Conservation (phyloP, 192 early-diverging fungal species). For the Backusella westeae region DNA sequence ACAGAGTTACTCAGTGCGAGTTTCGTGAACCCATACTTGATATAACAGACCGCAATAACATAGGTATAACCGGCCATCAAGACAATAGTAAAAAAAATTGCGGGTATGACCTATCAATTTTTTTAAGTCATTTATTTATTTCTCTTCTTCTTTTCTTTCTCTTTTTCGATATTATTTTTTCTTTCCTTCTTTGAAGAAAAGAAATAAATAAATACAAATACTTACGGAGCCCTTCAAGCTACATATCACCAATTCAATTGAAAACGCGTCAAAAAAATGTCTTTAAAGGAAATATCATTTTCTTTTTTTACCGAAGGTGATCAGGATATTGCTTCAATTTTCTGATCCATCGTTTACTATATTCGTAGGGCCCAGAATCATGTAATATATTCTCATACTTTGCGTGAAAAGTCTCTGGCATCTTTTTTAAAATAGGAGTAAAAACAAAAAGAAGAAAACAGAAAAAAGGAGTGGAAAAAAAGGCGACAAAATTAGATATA, state of each 20-base stretch:
- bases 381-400: slow-evolving; percentile 6
- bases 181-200: neutral
- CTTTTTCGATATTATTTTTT: neutral
- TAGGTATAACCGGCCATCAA: slow-evolving; percentile 15
- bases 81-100: slow-evolving; percentile 15
- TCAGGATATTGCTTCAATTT: slow-evolving; percentile 16
- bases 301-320: slow-evolving; percentile 24
- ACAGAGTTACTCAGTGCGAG: slow-evolving; percentile 26
- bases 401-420: neutral
- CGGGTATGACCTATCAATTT: slow-evolving; percentile 14
- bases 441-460: neutral
- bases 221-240: slow-evolving; percentile 17
- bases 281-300: neutral
- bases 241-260: neutral
- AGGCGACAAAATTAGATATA: neutral
- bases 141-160: neutral
- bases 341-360: slow-evolving; percentile 8
- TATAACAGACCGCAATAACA: slow-evolving; percentile 13
- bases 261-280: neutral
- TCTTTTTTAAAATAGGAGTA: neutral
- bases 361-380: slow-evolving; percentile 3
- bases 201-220: neutral
- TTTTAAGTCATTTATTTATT: neutral
- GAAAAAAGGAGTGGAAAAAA: neutral
- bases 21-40: slow-evolving; percentile 12